A percentile compares a stretch with the other conserved stretches of the same genome.
phyloP scores from a whole-genome alignment of 352 stramenopile species.

The Peronospora tabacina region DNA sequence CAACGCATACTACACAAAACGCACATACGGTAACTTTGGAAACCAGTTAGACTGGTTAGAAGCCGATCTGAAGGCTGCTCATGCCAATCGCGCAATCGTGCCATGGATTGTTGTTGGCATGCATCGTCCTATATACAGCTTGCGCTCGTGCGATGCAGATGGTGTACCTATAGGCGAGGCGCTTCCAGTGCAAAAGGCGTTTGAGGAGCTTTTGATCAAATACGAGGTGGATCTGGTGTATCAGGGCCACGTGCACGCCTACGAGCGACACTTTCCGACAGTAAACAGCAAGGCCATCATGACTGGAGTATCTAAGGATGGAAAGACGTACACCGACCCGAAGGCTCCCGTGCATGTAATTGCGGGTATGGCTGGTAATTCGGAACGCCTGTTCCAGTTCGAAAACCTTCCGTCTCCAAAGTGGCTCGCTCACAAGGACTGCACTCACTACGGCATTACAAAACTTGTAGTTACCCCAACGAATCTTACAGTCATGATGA shows the following conservation, averaged over 20 bases:
- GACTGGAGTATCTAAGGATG: slow-evolving; percentile 39
- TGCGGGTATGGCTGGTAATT: slow-evolving; percentile 27
- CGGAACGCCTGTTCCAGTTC: slow-evolving; percentile 27
- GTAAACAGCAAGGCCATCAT: slow-evolving; percentile 28
- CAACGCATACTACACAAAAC: slow-evolving; percentile 30
- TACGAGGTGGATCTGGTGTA: slow-evolving; percentile 56
- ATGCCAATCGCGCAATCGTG: slow-evolving; percentile 34
- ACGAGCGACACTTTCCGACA: slow-evolving; percentile 44
- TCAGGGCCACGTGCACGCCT: slow-evolving; percentile 42
- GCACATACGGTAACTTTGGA: slow-evolving; percentile 32
- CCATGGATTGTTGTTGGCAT: slow-evolving; percentile 51
- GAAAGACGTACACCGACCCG: slow-evolving; percentile 33
- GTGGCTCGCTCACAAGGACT: slow-evolving; percentile 31
- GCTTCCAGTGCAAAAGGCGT: slow-evolving; percentile 33
- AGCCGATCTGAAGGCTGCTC: slow-evolving; percentile 39
- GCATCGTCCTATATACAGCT: slow-evolving; percentile 48
- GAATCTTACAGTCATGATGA: slow-evolving; percentile 27
- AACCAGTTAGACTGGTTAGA: slow-evolving; percentile 49
- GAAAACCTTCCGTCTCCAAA: slow-evolving; percentile 15
- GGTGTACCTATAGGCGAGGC: slow-evolving; percentile 14
- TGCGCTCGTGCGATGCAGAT: slow-evolving; percentile 20
- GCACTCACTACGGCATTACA: slow-evolving; percentile 30
- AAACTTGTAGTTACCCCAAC: slow-evolving; percentile 27
- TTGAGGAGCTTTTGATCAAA: slow-evolving; percentile 52
- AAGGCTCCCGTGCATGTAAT: slow-evolving; percentile 48